A percentile compares a stretch with the other conserved stretches of the same genome.
Evolutionary conservation across 2,329 filamentous ascomycete species (phyloP).

Genomic region (Ambrosiella beaveri): DNA sequence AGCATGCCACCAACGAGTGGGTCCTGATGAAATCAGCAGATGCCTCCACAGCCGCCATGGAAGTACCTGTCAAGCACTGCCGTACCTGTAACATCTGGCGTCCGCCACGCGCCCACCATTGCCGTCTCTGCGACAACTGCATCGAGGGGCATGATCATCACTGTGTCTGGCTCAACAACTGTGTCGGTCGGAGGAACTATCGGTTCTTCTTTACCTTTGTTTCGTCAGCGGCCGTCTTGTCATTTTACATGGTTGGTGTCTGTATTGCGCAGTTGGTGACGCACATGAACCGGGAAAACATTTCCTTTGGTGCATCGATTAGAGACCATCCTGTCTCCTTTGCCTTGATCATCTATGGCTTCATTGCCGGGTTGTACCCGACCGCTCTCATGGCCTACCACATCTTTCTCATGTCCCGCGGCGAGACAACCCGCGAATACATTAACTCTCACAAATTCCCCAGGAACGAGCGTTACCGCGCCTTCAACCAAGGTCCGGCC

Average conservation of each 20-base stretch:
- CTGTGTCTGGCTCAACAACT: constrained; percentile 98
- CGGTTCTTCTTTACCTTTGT: constrained; percentile 95
- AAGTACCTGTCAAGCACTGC: constrained; percentile 96
- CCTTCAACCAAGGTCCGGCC: constrained; percentile 64
- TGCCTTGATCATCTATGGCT: constrained; percentile 71
- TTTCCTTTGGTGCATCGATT: constrained; percentile 54
- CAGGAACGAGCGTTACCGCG: constrained; percentile 77
- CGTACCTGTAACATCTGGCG: constrained; percentile 97
- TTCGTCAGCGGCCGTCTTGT: constrained; percentile 56
- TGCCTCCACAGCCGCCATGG: constrained; percentile 69
- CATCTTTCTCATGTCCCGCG: constrained; percentile 73
- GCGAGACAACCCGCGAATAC: constrained; percentile 91
- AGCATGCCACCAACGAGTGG: constrained; percentile 85
- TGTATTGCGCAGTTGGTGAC: constrained; percentile 66
- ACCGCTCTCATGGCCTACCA: constrained; percentile 75
- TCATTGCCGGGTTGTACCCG: constrained; percentile 63
- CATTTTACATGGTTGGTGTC: constrained; percentile 57
- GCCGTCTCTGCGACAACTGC: constrained; percentile 90
- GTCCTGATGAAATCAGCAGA: constrained; percentile 71
- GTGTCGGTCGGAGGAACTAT: constrained; percentile 90
- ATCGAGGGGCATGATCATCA: constrained; percentile 96
- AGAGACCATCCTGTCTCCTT: constrained; percentile 62
- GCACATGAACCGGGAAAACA: constrained; percentile 44
- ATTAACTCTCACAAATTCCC: constrained; percentile 90
- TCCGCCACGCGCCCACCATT: constrained; percentile 87